Conservation (phyloP, 805 yeast species). For the Brettanomyces sp. region DNA sequence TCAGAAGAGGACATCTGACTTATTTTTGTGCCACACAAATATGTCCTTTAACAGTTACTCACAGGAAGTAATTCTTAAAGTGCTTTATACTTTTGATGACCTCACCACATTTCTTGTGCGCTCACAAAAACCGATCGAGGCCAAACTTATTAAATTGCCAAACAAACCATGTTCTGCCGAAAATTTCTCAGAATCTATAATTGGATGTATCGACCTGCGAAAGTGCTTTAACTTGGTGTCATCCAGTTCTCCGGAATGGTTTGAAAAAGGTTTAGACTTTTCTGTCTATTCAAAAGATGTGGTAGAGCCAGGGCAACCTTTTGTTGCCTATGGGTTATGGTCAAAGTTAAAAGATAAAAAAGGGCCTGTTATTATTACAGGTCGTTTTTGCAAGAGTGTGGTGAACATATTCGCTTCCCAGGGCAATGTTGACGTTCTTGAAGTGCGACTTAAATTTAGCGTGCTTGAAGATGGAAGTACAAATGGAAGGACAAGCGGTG, state of each 20-base stretch:
- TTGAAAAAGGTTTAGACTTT: slow-evolving; percentile 32
- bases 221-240: slow-evolving; percentile 34
- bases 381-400: slow-evolving; percentile 49
- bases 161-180: slow-evolving; percentile 30
- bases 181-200: slow-evolving; percentile 20
- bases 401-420: slow-evolving; percentile 32
- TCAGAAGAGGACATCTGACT: too few relatives aligned
- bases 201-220: slow-evolving; percentile 34
- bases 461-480: slow-evolving; percentile 6
- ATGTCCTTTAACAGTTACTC: slow-evolving; percentile 12
- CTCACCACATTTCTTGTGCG: slow-evolving; percentile 34
- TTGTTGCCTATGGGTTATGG: slow-evolving; percentile 36
- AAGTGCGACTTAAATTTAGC: slow-evolving; percentile 44
- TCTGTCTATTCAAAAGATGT: slow-evolving; percentile 38
- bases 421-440: slow-evolving; percentile 38
- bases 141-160: slow-evolving; percentile 36
- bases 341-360: slow-evolving; percentile 22
- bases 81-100: slow-evolving; percentile 34
- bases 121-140: slow-evolving; percentile 24
- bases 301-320: slow-evolving; percentile 43
- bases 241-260: slow-evolving; percentile 39
- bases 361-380: slow-evolving; percentile 35
- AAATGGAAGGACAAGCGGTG: slow-evolving; percentile 6
- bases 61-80: slow-evolving; percentile 24
- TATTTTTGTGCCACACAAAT: background rate